phyloP scores from a whole-genome alignment of 2,329 filamentous ascomycete genomes.

The Clonostachys chloroleuca region DNA sequence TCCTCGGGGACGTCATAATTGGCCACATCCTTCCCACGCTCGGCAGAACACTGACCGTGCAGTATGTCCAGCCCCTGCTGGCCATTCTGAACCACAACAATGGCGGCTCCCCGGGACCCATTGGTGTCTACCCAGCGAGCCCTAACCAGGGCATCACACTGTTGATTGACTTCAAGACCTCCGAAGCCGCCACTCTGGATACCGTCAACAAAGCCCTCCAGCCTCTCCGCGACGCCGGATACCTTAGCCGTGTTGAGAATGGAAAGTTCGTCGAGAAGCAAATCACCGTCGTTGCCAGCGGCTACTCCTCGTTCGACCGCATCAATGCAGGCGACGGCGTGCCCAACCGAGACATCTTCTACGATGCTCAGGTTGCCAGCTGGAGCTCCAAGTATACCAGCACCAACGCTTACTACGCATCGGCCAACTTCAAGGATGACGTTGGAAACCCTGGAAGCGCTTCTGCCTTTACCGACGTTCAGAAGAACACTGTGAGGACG shows the following conservation, averaged over 20 bases:
- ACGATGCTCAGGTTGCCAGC: conserved; percentile 56
- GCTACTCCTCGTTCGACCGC: conserved; percentile 26
- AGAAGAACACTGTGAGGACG: conserved; percentile 33
- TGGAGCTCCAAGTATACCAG: conserved; percentile 32
- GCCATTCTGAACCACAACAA: conserved; percentile 49
- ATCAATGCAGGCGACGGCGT: background rate
- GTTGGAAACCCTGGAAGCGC: conserved; percentile 46
- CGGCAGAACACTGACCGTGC: conserved; percentile 52
- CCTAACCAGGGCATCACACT: conserved; percentile 53
- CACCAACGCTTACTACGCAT: conserved; percentile 63
- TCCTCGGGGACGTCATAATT: conserved; percentile 50
- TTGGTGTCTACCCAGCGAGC: conserved; percentile 53
- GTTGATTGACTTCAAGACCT: conserved; percentile 66
- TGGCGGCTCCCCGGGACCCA: conserved; percentile 34
- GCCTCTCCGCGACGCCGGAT: conserved; percentile 54
- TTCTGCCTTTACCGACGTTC: conserved; percentile 31
- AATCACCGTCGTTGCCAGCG: conserved; percentile 66
- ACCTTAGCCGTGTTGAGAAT: conserved; percentile 48
- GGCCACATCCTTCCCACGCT: conserved; percentile 56
- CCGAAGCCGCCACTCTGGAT: conserved; percentile 9
- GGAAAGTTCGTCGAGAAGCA: conserved; percentile 47
- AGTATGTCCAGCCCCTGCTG: conserved; percentile 63
- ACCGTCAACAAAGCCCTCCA: conserved; percentile 34
- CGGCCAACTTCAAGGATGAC: conserved; percentile 45
- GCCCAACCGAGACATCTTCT: conserved; percentile 47